Base-by-base conservation (phyloP, 768 basidiomycete species). In the Inosperma sp. region DNA sequence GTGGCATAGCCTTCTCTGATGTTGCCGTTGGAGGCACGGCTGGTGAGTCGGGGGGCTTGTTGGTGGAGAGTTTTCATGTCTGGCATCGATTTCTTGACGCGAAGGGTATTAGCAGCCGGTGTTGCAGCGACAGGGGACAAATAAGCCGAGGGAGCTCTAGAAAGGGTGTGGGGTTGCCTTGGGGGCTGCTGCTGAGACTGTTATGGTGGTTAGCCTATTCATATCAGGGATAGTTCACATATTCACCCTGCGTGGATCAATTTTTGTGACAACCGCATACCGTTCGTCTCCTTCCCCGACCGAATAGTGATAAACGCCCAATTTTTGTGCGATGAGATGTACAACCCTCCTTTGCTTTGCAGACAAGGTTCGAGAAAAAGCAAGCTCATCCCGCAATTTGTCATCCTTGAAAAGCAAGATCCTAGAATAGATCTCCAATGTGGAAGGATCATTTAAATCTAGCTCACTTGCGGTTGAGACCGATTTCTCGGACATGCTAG, bases 21-120 rank as follows among this genome's bases (percentile, higher is more conserved):
- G 64, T 93, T 93, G 49, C 89, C 88, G 65, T 91, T 93, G 40
- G 89, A 93, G 14, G 88, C 77, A 53, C 89, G 86, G 13, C 86
- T 84, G 51, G 72, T 81, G 40, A 93, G 78, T 45, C 89, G 85
- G 27, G 88, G 89, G 1, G 85, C 84, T 60, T 84, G 82, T 14
- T 83, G 75, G 54, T 90, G 89, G 56, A 92, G 69, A 13, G 86
- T 86, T 72, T 90, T 90, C 82, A 97, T 84, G 68, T 97, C 93
- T 3, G 96, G 96, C 96, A 98, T 98, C 19, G 93, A 95, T 72
- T 96, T 96, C 77, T 98, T 98, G 68, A 86, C 83, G 34, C 94
- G 84, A 48, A 97, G 79, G 34, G 82, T 74, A 40, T 72, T 76
- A 57, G 72, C 71, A 51, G 68, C 71, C 50, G 65, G 57, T 19